These are phyloP conservation scores for Acer negundo DNA, from an alignment of 345 rosid species.

Conservation along the genomic window DNA sequence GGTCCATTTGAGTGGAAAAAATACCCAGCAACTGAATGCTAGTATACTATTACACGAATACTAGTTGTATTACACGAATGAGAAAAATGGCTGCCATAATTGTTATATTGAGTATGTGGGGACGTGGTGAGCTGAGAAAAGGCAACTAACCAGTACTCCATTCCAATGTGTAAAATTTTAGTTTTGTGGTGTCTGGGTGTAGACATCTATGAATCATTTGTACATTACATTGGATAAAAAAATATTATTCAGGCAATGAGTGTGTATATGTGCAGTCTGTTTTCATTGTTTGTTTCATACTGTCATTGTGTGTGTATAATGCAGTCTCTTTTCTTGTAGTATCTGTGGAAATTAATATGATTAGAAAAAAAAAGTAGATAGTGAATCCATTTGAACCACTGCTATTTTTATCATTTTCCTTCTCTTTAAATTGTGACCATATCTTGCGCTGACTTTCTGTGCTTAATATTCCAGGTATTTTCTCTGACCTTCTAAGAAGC, in stretches of 20 bases:
- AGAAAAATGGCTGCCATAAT: background rate
- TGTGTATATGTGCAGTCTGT: slow-evolving; percentile 3
- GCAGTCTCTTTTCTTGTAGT: background rate
- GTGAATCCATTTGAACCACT: slow-evolving; percentile 11
- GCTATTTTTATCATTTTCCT: slow-evolving; percentile 1
- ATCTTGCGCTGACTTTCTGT: slow-evolving; percentile 49
- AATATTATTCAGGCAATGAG: background rate
- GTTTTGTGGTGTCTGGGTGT: background rate
- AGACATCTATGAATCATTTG: background rate
- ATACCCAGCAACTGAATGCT: background rate
- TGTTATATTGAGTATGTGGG: background rate
- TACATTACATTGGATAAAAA: background rate
- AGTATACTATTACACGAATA: background rate
- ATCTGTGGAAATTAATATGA: background rate
- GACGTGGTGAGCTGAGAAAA: background rate
- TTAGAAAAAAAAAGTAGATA: background rate
- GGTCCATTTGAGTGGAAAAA: background rate
- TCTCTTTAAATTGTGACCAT: slow-evolving; percentile 3
- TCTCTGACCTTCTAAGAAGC: slow-evolving; percentile 96
- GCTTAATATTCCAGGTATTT: slow-evolving; percentile 95
- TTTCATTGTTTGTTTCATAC: background rate
- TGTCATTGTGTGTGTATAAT: background rate
- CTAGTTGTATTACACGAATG: background rate
- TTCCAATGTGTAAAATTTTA: background rate
- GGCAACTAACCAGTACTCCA: background rate